Conservation (phyloP, 306 rosid genomes). For the Neltuma alba region DNA sequence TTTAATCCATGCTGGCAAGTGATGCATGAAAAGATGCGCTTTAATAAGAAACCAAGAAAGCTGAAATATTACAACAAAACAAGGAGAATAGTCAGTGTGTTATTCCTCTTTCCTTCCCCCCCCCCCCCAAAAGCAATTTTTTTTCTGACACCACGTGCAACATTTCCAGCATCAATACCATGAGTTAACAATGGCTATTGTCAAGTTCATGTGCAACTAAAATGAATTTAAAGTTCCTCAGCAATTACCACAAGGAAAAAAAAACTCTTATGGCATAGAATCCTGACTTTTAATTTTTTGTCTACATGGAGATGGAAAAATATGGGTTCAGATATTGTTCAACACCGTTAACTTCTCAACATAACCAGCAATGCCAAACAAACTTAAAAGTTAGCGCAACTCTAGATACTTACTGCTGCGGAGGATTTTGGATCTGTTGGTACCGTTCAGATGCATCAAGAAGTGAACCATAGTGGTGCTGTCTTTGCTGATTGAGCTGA, state of each 20-base stretch:
- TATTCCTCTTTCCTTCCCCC: not conserved
- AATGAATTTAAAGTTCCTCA: constrained; percentile 18
- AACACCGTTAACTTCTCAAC: not conserved
- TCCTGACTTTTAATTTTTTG: not conserved
- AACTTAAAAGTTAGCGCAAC: constrained; percentile 12
- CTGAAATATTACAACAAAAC: not conserved
- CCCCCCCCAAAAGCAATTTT: not conserved
- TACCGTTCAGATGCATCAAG: constrained; percentile 84
- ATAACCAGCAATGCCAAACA: constrained; percentile 14
- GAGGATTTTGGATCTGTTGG: constrained; percentile 77
- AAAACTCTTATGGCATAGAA: not conserved
- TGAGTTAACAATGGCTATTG: not conserved
- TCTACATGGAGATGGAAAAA: constrained; percentile 5
- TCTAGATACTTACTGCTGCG: constrained; percentile 83
- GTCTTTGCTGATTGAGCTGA: constrained; percentile 96
- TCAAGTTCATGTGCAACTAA: constrained; percentile 8
- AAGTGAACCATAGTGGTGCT: constrained; percentile 90
- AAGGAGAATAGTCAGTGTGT: not conserved
- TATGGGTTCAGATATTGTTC: not conserved
- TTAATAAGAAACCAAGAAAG: constrained; percentile 19
- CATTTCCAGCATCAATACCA: constrained; percentile 10
- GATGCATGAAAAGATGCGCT: not conserved
- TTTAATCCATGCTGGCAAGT: not conserved
- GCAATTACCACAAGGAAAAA: not conserved
- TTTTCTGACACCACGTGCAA: not conserved